phyloP scores from a whole-genome alignment of 2,329 filamentous ascomycete genomes.

The Diaporthe destruens region DNA sequence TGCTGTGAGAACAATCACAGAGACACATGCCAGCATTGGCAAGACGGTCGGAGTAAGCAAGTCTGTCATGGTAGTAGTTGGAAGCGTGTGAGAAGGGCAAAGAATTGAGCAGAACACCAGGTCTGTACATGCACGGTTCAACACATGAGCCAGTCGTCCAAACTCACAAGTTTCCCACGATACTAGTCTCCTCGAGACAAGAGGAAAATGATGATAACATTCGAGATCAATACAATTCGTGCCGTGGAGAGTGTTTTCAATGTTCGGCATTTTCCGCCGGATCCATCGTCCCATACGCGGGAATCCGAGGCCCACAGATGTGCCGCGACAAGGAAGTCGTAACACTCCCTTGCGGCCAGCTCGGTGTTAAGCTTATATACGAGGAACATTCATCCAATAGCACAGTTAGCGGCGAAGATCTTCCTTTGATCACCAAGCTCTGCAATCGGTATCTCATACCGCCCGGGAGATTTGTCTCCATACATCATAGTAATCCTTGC shows the following conservation, averaged over 20 bases:
- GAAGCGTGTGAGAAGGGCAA: background rate
- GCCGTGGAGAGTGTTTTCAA: background rate
- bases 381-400: background rate
- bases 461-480: conserved; percentile 47
- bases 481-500: conserved; percentile 35
- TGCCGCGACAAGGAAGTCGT: background rate
- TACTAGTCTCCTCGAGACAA: too few species aligned
- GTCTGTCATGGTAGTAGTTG: conserved; percentile 7
- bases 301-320: conserved; percentile 15
- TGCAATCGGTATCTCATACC: background rate
- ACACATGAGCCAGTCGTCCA: background rate
- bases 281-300: background rate
- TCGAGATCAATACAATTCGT: background rate
- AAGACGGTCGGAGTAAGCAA: background rate
- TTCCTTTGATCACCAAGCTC: background rate
- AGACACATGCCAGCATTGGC: background rate
- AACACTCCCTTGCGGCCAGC: background rate
- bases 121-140: background rate
- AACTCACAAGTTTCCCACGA: background rate
- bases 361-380: background rate
- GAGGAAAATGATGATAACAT: background rate
- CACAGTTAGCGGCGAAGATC: background rate
- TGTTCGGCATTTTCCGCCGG: conserved; percentile 2
- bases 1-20: background rate
- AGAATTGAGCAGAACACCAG: background rate